phyloP scores from a whole-genome alignment of 2,329 filamentous ascomycete species.

The Microsporum ferrugineum region DNA sequence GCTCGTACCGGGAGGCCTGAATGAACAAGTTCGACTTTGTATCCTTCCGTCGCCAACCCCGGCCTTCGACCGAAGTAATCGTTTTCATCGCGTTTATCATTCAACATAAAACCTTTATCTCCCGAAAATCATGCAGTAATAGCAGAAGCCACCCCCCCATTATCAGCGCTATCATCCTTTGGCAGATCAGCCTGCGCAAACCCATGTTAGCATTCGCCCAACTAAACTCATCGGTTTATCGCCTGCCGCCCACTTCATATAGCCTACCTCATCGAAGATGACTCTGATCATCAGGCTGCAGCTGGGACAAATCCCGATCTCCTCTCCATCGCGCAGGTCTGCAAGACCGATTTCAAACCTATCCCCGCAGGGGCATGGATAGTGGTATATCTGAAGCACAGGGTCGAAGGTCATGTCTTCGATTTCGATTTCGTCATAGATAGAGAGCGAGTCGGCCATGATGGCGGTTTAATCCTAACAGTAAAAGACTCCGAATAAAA shows the following conservation, averaged over 20 bases:
- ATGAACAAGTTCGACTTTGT: not conserved
- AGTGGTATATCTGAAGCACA: slow-evolving; percentile 76
- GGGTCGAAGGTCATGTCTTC: slow-evolving; percentile 93
- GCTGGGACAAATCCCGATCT: slow-evolving; percentile 94
- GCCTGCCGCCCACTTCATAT: not conserved
- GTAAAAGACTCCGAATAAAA: not conserved
- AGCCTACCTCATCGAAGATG: slow-evolving; percentile 70
- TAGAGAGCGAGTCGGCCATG: slow-evolving; percentile 57
- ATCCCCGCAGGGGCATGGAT: slow-evolving; percentile 95
- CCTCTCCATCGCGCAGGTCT: slow-evolving; percentile 76
- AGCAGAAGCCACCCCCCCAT: slow-evolving; percentile 21
- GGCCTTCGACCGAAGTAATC: not conserved
- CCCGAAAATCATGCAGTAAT: not conserved
- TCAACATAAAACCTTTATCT: not conserved
- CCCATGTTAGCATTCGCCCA: not conserved
- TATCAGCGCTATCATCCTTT: slow-evolving; percentile 29
- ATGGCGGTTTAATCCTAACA: slow-evolving; percentile 12
- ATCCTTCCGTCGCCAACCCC: not conserved
- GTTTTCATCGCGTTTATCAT: not conserved
- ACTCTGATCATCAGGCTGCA: slow-evolving; percentile 95
- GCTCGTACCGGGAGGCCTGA: not conserved
- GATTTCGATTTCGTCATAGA: slow-evolving; percentile 98
- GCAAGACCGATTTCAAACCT: slow-evolving; percentile 80
- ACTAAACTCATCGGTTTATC: not conserved
- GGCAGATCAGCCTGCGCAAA: slow-evolving; percentile 40